Conservation (phyloP, 768 basidiomycete species). For the Sporobolomyces roseus region DNA sequence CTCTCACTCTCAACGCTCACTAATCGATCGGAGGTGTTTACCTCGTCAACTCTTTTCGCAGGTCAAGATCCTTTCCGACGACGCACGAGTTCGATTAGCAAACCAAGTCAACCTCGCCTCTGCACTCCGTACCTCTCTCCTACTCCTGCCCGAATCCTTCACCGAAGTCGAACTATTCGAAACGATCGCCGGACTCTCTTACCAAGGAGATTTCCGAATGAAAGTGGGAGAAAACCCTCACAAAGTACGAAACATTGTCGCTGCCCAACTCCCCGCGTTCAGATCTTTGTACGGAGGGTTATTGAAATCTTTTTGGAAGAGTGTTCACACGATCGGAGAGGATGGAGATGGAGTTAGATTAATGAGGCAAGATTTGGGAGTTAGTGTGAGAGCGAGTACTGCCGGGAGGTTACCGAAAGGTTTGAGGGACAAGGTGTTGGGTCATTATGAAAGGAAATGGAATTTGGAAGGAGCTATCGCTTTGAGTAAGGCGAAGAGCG, state of each 20-base stretch:
- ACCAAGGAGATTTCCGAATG: slow-evolving; percentile 90
- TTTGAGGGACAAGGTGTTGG: slow-evolving; percentile 40
- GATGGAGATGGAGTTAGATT: slow-evolving; percentile 18
- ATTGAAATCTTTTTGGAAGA: slow-evolving; percentile 42
- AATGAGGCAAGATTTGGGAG: slow-evolving; percentile 63
- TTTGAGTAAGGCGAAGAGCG: neutral
- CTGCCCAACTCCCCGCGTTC: slow-evolving; percentile 75
- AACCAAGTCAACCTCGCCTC: slow-evolving; percentile 90
- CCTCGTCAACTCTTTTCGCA: slow-evolving; percentile 7
- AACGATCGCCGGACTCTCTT: slow-evolving; percentile 78
- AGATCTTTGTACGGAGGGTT: slow-evolving; percentile 71
- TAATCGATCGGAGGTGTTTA: too few species aligned
- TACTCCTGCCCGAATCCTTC: slow-evolving; percentile 78
- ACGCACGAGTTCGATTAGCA: slow-evolving; percentile 82
- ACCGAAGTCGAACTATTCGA: slow-evolving; percentile 76
- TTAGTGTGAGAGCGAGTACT: slow-evolving; percentile 67
- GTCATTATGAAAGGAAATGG: slow-evolving; percentile 42
- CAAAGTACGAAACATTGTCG: slow-evolving; percentile 92
- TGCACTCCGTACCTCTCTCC: slow-evolving; percentile 81
- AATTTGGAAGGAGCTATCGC: slow-evolving; percentile 33
- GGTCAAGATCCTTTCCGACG: slow-evolving; percentile 82
- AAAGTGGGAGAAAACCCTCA: slow-evolving; percentile 78
- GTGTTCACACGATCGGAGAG: slow-evolving; percentile 42
- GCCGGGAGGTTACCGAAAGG: slow-evolving; percentile 51
- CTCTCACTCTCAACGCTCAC: neutral